Conservation (phyloP, 805 yeast genomes). For the Monosporozyma unispora region DNA sequence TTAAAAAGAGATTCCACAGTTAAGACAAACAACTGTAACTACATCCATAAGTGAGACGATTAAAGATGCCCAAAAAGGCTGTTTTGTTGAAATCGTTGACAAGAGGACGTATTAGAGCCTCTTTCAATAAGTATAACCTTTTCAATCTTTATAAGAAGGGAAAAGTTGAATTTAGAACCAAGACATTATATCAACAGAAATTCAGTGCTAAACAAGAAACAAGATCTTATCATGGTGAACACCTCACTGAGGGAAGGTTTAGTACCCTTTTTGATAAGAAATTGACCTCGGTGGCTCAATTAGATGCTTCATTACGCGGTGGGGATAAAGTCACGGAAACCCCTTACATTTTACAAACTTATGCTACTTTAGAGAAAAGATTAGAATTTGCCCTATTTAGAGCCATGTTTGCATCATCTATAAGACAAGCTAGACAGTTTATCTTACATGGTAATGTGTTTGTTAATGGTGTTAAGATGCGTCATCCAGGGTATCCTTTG, state of each 20-base stretch:
- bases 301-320: constrained; percentile 71
- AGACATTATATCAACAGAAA: constrained; percentile 82
- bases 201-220: constrained; percentile 89
- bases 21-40: too few relatives aligned
- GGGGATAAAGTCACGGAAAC: constrained; percentile 42
- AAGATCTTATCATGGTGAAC: constrained; percentile 93
- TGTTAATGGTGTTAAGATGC: constrained; percentile 75
- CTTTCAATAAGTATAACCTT: constrained; percentile 85
- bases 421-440: constrained; percentile 89
- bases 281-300: constrained; percentile 77
- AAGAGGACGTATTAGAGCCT: constrained; percentile 72
- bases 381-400: constrained; percentile 86
- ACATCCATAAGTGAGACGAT: background rate
- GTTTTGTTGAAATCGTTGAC: constrained; percentile 46
- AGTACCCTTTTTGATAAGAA: constrained; percentile 58
- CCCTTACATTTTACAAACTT: constrained; percentile 83
- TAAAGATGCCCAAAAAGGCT: constrained; percentile 56
- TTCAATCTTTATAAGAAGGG: constrained; percentile 79
- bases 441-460: constrained; percentile 70
- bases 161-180: constrained; percentile 42
- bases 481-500: constrained; percentile 70
- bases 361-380: constrained; percentile 78
- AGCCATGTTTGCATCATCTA: constrained; percentile 84
- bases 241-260: constrained; percentile 76
- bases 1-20: too few relatives aligned